Evolutionary conservation across 352 stramenopile species (phyloP).

Genomic region (Pythium vanterpoolii): DNA sequence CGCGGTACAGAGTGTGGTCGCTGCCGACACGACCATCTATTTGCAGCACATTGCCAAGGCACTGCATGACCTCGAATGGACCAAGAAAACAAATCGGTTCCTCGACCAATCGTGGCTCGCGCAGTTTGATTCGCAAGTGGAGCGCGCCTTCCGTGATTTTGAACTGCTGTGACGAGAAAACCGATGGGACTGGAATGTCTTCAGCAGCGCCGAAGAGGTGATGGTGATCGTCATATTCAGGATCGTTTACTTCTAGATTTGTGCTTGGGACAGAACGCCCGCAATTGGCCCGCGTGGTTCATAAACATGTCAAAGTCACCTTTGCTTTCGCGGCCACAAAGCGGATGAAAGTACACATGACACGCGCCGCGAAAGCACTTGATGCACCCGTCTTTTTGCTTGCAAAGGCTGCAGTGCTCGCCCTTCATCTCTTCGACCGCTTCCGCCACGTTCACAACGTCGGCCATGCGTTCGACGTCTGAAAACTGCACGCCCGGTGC

Average conservation of each 20-base stretch:
- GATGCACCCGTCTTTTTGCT: slow-evolving; percentile 71
- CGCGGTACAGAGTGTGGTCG: background rate
- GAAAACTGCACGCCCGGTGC: slow-evolving; percentile 82
- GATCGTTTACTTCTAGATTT: slow-evolving; percentile 41
- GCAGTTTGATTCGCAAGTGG: slow-evolving; percentile 81
- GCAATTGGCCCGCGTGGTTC: slow-evolving; percentile 81
- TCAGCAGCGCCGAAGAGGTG: too few species aligned
- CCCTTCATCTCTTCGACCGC: slow-evolving; percentile 67
- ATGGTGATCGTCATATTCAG: too few species aligned
- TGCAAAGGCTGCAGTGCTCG: slow-evolving; percentile 58
- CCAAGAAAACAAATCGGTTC: slow-evolving; percentile 73
- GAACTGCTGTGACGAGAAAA: slow-evolving; percentile 41
- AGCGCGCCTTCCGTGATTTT: slow-evolving; percentile 65
- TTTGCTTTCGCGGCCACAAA: slow-evolving; percentile 79
- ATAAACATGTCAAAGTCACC: slow-evolving; percentile 89
- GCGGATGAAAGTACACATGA: slow-evolving; percentile 70
- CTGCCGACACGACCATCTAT: slow-evolving; percentile 24
- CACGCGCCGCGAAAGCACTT: slow-evolving; percentile 79
- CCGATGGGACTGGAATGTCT: too few species aligned
- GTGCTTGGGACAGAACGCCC: slow-evolving; percentile 79
- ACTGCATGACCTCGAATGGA: slow-evolving; percentile 61
- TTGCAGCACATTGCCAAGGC: slow-evolving; percentile 47
- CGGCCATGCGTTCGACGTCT: slow-evolving; percentile 81
- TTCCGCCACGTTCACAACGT: slow-evolving; percentile 68
- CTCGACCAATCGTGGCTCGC: slow-evolving; percentile 73